Conservation (phyloP, 108 stramenopile genomes). For the Tribonema minus region DNA sequence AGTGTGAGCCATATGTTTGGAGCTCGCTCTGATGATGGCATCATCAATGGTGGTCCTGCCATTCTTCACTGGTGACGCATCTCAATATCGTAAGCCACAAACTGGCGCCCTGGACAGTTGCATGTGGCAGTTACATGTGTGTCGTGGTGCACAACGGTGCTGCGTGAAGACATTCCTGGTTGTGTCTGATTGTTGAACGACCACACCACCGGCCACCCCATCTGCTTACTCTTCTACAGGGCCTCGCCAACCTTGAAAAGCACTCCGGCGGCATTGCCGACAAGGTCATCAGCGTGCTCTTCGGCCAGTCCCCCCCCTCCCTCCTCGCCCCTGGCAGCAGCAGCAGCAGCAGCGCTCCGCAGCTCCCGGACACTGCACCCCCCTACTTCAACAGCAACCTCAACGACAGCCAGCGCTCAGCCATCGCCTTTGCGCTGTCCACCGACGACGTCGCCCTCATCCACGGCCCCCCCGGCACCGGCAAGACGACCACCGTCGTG, state of each 20-base stretch:
- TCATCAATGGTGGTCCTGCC: not conserved
- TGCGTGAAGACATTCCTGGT: too few relatives aligned
- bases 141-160: too few relatives aligned
- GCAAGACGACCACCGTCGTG: conserved; percentile 59
- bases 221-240: conserved; percentile 3
- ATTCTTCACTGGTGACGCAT: too few relatives aligned
- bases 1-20: too few relatives aligned
- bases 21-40: not conserved
- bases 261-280: conserved; percentile 35
- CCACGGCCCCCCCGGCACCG: conserved; percentile 63
- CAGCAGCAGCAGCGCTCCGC: not conserved
- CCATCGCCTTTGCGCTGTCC: conserved; percentile 31
- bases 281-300: conserved; percentile 30
- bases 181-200: too few relatives aligned
- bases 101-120: too few relatives aligned
- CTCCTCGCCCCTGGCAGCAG: not conserved
- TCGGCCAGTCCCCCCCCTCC: conserved; percentile 6
- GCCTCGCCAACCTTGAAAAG: conserved; percentile 12
- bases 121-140: too few relatives aligned
- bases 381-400: not conserved
- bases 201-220: too few relatives aligned
- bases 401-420: conserved; percentile 40
- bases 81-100: too few relatives aligned
- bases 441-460: conserved; percentile 53
- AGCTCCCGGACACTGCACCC: not conserved